These are phyloP conservation scores for Cymbopogon flexuosus DNA, from an alignment of 202 grass and related monocot species.

Conservation along the genomic window DNA sequence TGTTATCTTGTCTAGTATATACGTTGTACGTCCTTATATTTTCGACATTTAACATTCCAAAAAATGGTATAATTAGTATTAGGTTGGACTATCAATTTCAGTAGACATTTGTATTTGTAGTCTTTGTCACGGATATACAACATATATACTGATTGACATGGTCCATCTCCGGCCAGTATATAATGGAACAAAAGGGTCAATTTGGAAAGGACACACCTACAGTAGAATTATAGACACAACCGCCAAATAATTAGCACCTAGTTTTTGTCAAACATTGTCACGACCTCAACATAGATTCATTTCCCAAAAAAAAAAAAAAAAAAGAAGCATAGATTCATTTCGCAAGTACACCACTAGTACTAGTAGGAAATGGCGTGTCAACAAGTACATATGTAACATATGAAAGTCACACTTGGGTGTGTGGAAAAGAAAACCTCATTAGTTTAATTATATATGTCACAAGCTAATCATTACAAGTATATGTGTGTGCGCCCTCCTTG, in stretches of 20 bases:
- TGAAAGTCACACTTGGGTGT: constrained; percentile 15
- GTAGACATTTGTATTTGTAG: background rate
- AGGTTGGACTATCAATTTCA: background rate
- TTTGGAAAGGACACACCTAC: background rate
- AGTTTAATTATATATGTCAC: constrained; percentile 25
- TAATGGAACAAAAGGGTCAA: background rate
- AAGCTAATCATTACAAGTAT: constrained; percentile 37
- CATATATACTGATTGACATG: background rate
- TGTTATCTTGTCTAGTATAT: background rate
- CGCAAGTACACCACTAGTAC: constrained; percentile 7
- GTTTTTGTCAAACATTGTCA: background rate
- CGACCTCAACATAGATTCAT: background rate
- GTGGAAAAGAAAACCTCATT: constrained; percentile 12
- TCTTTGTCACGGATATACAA: background rate
- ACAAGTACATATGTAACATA: constrained; percentile 14
- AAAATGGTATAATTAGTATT: background rate
- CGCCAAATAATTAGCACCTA: background rate
- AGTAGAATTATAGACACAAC: background rate
- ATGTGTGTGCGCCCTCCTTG: background rate
- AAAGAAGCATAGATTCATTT: no score
- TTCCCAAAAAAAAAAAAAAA: no score
- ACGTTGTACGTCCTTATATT: background rate
- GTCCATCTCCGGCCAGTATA: background rate
- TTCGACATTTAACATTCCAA: background rate
- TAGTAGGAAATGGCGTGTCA: background rate